Base-by-base conservation (phyloP, 257 asterid species). In the Nemophila menziesii region DNA sequence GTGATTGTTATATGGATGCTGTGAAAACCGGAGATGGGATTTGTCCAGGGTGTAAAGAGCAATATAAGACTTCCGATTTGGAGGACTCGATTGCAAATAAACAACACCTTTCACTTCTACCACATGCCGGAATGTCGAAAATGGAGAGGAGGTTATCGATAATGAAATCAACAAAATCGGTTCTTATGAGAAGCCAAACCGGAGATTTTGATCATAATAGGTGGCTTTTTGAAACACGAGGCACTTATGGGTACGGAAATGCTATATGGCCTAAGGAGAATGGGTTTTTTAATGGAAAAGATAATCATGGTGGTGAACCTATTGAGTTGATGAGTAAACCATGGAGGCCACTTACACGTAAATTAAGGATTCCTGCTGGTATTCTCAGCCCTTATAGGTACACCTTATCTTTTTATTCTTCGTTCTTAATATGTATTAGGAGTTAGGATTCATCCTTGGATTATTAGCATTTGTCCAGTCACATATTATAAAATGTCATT, bases 221-320 rank as follows among this genome's bases (percentile, higher is more conserved):
- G 14, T 82, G 86, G 93, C 49, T 82, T 50, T 82, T 82, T 53
- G 93, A 82, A 46, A 82, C 90, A 0, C 74, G 67, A 56, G 93
- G 80, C 15, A 82, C 92, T 1, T 82, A 82, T 34, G 93, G 93
- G 8, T 82, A 82, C 48, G 93, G 93, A 13, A 82, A 82, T 36
- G 93, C 93, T 17, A 72, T 82, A 60, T 78, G 93, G 93, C 93
- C 93, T 1, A 78, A 78, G 67, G 86, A 78, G 56, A 74, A 70
- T 15, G 75, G 57, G 22, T 67, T 63, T 51, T 69, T 60, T 8
- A 56, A 72, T 33, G 77, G 75, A 45, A 70, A 73, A 40, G 71
- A 56, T 54, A 69, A 45, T 23, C 20, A 33, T 11, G 51, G 16
- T 16, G 65, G 44, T 16, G 92, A 75, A 58, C 62, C 78, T 15